A percentile compares a stretch with the other conserved stretches of the same genome.
These are phyloP conservation scores for Rhizophora mangle DNA, from an alignment of 345 rosid species.

Conservation along the genomic window DNA sequence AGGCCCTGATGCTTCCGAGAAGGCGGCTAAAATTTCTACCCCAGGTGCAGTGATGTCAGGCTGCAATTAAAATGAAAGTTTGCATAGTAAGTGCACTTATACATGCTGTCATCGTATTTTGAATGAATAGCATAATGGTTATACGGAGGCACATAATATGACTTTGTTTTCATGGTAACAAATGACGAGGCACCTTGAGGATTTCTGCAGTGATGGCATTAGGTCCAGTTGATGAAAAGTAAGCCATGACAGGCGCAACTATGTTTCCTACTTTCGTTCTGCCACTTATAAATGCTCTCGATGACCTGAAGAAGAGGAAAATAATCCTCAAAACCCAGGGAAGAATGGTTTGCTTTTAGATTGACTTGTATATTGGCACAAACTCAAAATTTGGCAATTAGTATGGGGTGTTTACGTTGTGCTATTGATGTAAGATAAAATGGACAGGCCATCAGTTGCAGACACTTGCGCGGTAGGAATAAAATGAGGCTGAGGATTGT, in stretches of 20 bases:
- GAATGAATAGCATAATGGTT: too few species aligned
- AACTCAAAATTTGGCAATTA: background rate
- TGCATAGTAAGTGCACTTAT: too few species aligned
- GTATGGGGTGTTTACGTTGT: background rate
- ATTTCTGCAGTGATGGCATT: slow-evolving; percentile 19
- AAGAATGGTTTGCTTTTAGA: too few species aligned
- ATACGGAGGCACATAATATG: background rate
- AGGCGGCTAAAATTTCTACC: slow-evolving; percentile 72
- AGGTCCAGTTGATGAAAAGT: slow-evolving; percentile 23
- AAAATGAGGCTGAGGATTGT: background rate
- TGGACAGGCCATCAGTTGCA: background rate
- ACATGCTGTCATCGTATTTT: too few species aligned
- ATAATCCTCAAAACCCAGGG: too few species aligned
- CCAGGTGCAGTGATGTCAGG: slow-evolving; percentile 93
- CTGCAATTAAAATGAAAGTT: slow-evolving; percentile 15
- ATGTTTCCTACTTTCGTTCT: slow-evolving; percentile 9
- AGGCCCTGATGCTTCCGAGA: slow-evolving; percentile 58
- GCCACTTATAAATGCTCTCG: slow-evolving; percentile 22
- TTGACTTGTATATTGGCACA: too few species aligned
- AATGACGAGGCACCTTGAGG: slow-evolving; percentile 12
- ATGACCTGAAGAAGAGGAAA: slow-evolving; percentile 8
- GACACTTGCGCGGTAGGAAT: background rate
- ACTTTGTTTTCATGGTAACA: too few species aligned
- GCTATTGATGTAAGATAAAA: background rate
- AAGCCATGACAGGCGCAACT: slow-evolving; percentile 23